Percentiles rank a stretch among this genome's conserved stretches.
These are phyloP conservation scores for Schoenoplectus tabernaemontani DNA, from an alignment of 202 grass and related monocot species.

Conservation along the genomic window DNA sequence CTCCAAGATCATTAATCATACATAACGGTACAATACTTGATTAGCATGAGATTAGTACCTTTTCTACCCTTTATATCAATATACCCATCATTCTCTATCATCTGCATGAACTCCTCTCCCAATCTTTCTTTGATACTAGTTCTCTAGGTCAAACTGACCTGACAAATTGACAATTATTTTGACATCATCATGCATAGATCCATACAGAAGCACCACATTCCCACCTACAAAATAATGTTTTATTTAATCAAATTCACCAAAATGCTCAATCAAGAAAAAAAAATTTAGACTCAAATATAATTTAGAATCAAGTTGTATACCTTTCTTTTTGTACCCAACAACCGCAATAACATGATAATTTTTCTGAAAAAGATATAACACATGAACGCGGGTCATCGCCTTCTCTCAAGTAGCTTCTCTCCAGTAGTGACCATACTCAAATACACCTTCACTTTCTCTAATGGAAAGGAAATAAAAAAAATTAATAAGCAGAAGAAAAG, in stretches of 20 bases:
- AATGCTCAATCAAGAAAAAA: not conserved
- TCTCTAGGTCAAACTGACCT: conserved; percentile 70
- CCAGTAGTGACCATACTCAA: conserved; percentile 67
- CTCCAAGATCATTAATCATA: not conserved
- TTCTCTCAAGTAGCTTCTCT: too few species aligned
- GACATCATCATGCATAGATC: conserved; percentile 59
- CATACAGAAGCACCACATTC: conserved; percentile 79
- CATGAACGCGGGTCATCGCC: conserved; percentile 70
- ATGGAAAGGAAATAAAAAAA: conserved; percentile 16
- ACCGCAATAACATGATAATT: conserved; percentile 65
- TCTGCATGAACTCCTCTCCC: conserved; percentile 54
- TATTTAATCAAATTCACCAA: not conserved
- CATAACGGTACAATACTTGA: not conserved
- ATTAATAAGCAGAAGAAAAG: conserved; percentile 7
- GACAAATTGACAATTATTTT: conserved; percentile 61
- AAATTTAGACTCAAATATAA: too few species aligned
- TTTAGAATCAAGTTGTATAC: conserved; percentile 19
- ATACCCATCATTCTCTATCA: conserved; percentile 67
- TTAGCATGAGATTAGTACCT: conserved; percentile 29
- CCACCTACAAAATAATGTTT: conserved; percentile 47
- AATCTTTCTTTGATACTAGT: conserved; percentile 51
- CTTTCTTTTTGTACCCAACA: conserved; percentile 96
- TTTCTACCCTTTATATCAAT: conserved; percentile 53
- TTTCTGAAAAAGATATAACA: conserved; percentile 48
- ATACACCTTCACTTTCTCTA: conserved; percentile 90